Evolutionary conservation across 2,329 filamentous ascomycete species (phyloP), one percentile per base, ranked within the genome.

Genomic region (Hypomyces perniciosus): DNA sequence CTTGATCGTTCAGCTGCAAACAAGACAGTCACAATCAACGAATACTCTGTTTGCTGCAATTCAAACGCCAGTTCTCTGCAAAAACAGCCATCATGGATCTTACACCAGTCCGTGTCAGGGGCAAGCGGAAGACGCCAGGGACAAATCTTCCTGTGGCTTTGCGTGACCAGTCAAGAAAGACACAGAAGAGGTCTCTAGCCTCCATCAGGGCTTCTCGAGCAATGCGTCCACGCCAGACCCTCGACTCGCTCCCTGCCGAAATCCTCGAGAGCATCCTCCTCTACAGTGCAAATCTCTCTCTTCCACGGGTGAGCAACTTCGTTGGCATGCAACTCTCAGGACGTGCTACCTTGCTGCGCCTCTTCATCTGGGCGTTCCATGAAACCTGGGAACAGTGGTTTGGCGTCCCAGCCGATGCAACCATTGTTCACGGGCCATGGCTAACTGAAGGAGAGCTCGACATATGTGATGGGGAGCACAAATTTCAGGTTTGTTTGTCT

Each of bases 261-360:
- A 66, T 82, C 27, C 68, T 82, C 9, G 76, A 81, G 59, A 67
- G 55, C 31, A 79, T 83, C 44, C 73, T 80, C 49, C 62, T 77
- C 55, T 63, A 74, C 47, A 79, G 77, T 44, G 60, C 65, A 54
- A 80, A 78, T 55, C 54, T 76, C 43, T 68, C 72, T 46, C 66
- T 83, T 1, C 70, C 77, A 1, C 68, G 65, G 5, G 67, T 71
- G 44, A 75, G 70, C 46, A 71, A 62, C 8, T 61, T 68, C 31
- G 64, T 83, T 30, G 75, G 76, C 27, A 60, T 63, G 28, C 67
- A 72, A 41, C 69, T 83, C 10, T 80, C 78, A 6, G 57, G 59
- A 0, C 63, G 63, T 8, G 63, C 59, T 6, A 72, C 70, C 1
- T 62, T 71, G 12, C 48, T 72, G 9, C 65, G 67, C 4, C 54